phyloP scores from a whole-genome alignment of 2,329 filamentous ascomycete species.

The Nakataea oryzae region DNA sequence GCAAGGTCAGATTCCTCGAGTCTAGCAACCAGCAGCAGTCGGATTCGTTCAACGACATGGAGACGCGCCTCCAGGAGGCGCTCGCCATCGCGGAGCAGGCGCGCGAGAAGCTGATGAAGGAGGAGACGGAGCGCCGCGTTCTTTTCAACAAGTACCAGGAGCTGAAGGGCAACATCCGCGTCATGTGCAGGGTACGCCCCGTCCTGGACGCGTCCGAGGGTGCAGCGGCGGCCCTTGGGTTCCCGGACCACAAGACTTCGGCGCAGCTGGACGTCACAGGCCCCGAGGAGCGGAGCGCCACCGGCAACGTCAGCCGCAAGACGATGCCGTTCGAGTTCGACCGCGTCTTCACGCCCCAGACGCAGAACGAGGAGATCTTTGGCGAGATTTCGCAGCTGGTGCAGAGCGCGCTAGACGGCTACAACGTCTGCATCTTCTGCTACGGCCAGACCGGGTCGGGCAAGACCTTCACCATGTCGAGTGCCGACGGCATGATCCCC shows the following conservation, averaged over 20 bases:
- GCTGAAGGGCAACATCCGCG: constrained; percentile 93
- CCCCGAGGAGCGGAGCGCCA: constrained; percentile 71
- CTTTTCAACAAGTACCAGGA: constrained; percentile 98
- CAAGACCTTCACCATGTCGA: constrained; percentile 96
- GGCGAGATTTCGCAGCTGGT: constrained; percentile 95
- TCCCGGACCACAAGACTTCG: constrained; percentile 73
- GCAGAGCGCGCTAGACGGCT: constrained; percentile 90
- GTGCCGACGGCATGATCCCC: constrained; percentile 86
- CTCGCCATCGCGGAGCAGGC: constrained; percentile 57
- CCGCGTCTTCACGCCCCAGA: constrained; percentile 71
- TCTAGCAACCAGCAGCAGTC: constrained; percentile 85
- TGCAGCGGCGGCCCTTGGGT: constrained; percentile 62
- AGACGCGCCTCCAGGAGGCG: constrained; percentile 70
- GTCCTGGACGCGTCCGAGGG: constrained; percentile 49
- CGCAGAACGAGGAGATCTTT: constrained; percentile 79
- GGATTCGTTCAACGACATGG: constrained; percentile 72
- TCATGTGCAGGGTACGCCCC: constrained; percentile 93
- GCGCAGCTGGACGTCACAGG: constrained; percentile 80
- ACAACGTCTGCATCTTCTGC: constrained; percentile 98
- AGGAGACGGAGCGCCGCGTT: constrained; percentile 82
- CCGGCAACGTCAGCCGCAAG: constrained; percentile 66
- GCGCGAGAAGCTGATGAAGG: constrained; percentile 74
- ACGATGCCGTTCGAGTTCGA: constrained; percentile 86
- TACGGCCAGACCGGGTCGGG: constrained; percentile 96
- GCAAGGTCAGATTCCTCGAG: constrained; percentile 81